Evolutionary conservation across 169 alveolate genomes (phyloP), one percentile per base, ranked within the genome.

Genomic region (Plasmodium sp.): DNA sequence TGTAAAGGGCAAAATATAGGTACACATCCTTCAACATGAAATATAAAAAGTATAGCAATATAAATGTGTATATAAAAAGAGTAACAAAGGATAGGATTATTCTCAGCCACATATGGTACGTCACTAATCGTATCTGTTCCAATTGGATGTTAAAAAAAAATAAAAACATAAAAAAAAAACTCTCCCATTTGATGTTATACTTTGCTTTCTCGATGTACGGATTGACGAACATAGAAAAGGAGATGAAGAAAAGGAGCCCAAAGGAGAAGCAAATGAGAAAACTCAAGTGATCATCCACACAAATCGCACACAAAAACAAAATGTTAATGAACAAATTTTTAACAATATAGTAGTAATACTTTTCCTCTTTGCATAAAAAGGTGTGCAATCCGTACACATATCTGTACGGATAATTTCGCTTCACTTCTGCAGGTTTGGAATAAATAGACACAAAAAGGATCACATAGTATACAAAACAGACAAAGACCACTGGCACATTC

Each of bases 71-170:
- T 72, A 92, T 92, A 72, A 82, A 81, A 12, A 92, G 7, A 22
- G 92, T 92, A 73, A 51, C 27, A 33, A 81, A 72, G 62, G 95
- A 92, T 34, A 92, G 58, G n/a, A 14, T 18, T 33, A 81, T 56
- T 51, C 95, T 43, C 45, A 82, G 83, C 36, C 34, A n/a, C 45
- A 81, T 92, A 62, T 92, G 34, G 77, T 92, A 92, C 27, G 95
- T 92, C 56, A 92, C 67, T 92, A 92, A 43, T 82, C 95, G 34
- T 67, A 92, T 41, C 83, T 71, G 83, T 41, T 92, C 95, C 77
- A 92, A n/a, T 71, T 92, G 95, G 48, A 92, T n/a, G 67, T 54
- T 92, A 71, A 92, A 81, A 92, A 92, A 92, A 92, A 92, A 92
- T 82, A 92, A 73, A 82, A 81, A 92, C 95, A 92, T 81, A 73